Evolutionary conservation across 805 yeast genomes (phyloP).

Genomic region (Zygosaccharomyces bisporus): DNA sequence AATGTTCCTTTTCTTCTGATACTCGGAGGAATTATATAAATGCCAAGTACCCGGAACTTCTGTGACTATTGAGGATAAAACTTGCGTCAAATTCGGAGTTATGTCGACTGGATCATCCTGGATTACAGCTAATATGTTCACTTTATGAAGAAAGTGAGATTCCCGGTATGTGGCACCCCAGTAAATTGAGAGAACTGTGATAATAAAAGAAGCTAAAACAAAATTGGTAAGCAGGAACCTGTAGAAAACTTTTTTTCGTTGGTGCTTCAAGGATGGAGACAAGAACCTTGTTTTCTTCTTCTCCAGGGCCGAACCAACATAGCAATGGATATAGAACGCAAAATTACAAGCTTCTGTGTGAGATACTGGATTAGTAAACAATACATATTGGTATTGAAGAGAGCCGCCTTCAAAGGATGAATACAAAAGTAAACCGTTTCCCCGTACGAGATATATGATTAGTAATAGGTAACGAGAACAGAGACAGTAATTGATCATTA

Average conservation of each 20-base stretch:
- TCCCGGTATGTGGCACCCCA: slow-evolving; percentile 40
- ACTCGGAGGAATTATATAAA: slow-evolving; percentile 27
- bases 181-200: slow-evolving; percentile 31
- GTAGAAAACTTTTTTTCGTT: background rate
- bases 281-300: background rate
- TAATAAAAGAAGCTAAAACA: slow-evolving; percentile 24
- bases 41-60: slow-evolving; percentile 31
- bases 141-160: slow-evolving; percentile 20
- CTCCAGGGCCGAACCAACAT: too few relatives aligned
- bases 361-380: background rate
- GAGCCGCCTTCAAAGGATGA: too few relatives aligned
- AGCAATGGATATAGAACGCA: too few relatives aligned
- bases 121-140: slow-evolving; percentile 34
- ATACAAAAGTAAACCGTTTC: too few relatives aligned
- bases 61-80: slow-evolving; percentile 18
- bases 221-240: slow-evolving; percentile 12
- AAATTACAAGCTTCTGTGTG: background rate
- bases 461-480: too few relatives aligned
- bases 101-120: slow-evolving; percentile 30
- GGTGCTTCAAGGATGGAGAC: background rate
- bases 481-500: too few relatives aligned
- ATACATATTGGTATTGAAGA: too few relatives aligned
- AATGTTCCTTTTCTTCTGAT: slow-evolving; percentile 21
- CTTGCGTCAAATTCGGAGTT: slow-evolving; percentile 10
- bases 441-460: too few relatives aligned